Evolutionary conservation across 257 asterid genomes (phyloP).

Genomic region (Gentiana macrophylla): DNA sequence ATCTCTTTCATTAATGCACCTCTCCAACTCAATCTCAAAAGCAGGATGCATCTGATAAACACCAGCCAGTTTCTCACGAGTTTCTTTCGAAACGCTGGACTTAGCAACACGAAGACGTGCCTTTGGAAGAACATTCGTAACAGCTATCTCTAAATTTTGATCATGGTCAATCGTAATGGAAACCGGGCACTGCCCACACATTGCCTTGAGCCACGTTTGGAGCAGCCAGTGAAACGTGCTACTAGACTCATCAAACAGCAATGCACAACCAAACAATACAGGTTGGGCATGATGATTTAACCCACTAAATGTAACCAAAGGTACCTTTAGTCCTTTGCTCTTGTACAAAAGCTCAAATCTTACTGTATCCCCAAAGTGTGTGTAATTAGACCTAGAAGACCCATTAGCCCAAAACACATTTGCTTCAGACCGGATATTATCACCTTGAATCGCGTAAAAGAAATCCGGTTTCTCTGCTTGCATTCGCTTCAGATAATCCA

Average conservation of each 20-base stretch:
- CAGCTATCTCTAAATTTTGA: constrained; percentile 50
- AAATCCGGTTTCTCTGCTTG: constrained; percentile 53
- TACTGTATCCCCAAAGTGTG: constrained; percentile 65
- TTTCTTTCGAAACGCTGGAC: no score
- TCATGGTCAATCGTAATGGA: constrained; percentile 63
- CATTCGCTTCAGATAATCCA: constrained; percentile 55
- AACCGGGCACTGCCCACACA: constrained; percentile 52
- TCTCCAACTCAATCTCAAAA: no score
- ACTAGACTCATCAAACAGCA: constrained; percentile 52
- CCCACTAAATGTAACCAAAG: constrained; percentile 66
- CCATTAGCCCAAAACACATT: constrained; percentile 71
- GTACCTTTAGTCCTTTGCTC: constrained; percentile 31
- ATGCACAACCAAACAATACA: constrained; percentile 68
- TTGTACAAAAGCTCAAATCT: constrained; percentile 49
- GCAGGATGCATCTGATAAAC: no score
- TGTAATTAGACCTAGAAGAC: constrained; percentile 39
- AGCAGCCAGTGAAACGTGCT: constrained; percentile 59
- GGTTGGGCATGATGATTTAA: constrained; percentile 85
- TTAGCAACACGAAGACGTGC: constrained; percentile 36
- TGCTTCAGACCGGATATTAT: constrained; percentile 31
- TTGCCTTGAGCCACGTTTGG: constrained; percentile 61
- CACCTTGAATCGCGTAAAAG: constrained; percentile 53
- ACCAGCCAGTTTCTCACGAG: no score
- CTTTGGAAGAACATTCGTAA: constrained; percentile 49
- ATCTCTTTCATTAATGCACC: no score